Base-by-base conservation (phyloP, 257 asterid species). In the Lycium ferocissimum region DNA sequence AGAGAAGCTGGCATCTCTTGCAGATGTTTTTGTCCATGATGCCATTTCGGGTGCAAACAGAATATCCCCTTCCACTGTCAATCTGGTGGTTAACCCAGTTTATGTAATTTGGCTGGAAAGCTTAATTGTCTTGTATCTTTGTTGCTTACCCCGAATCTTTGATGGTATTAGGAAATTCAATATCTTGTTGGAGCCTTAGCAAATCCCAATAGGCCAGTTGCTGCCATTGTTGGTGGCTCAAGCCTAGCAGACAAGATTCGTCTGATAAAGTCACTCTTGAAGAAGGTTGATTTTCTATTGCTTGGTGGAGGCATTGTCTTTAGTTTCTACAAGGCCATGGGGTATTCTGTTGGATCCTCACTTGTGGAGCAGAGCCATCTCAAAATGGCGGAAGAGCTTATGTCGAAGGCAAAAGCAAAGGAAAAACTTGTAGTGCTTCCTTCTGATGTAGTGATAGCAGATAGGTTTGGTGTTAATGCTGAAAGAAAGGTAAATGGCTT, bases 241-340 rank as follows among this genome's bases (percentile, higher is more conserved):
- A 94, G 92, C 91, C 96, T 94, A 26, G 93, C 98, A 59, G 80
- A 90, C 80, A 94, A 94, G 85, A 94, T 92, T 84, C 91, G 94
- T 37, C 94, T 92, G 59, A 94, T 93, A 3, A 93, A 94, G 91
- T 93, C 97, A 13, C 86, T 94, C 51, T 87, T 94, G 88, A 90
- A 89, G 78, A 94, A 92, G 92, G 97, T 92, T 51, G 93, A 93
- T 87, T 1, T 92, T 53, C 93, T 94, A 84, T 45, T 94, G n/a
- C 93, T 94, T 1, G 98, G 98, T 67, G 98, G 98, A 82, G 97
- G 97, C 40, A 94, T 94, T 97, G 92, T 93, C 86, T 94, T 85
- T 84, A 94, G 97, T 56, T 94, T 94, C 92, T 93, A 90, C 88
- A 93, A 92, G 90, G 98, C 98, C 70, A 95, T 93, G 87, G 98